Percentiles rank a stretch among this genome's conserved stretches.
These are phyloP conservation scores for Spathaspora girioi DNA, from an alignment of 805 yeast genomes.

Conservation along the genomic window DNA sequence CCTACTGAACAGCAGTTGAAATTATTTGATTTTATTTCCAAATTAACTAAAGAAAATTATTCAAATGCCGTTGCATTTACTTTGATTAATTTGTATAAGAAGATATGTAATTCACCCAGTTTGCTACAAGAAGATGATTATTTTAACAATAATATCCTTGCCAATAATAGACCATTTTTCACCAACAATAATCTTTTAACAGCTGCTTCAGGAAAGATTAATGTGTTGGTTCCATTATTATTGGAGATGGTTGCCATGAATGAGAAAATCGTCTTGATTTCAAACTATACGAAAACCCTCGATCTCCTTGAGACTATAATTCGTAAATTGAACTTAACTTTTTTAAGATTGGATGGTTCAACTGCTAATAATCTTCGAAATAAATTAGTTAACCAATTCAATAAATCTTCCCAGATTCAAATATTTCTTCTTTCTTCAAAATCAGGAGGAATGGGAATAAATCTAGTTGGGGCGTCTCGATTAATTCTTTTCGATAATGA, in stretches of 20 bases:
- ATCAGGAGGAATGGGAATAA: conserved; percentile 92
- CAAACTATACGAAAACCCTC: conserved; percentile 83
- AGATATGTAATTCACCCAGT: conserved; percentile 80
- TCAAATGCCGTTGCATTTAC: conserved; percentile 47
- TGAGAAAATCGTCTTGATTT: conserved; percentile 82
- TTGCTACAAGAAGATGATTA: conserved; percentile 49
- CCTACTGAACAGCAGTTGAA: conserved; percentile 63
- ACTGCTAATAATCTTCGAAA: conserved; percentile 69
- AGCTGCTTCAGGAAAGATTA: conserved; percentile 59
- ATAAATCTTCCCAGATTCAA: conserved; percentile 37
- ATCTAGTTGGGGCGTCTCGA: conserved; percentile 86
- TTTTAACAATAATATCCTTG: conserved; percentile 18
- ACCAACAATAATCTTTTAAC: not conserved
- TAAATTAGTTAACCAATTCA: conserved; percentile 64
- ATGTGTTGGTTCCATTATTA: conserved; percentile 54
- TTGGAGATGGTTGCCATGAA: conserved; percentile 43
- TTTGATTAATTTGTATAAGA: conserved; percentile 70
- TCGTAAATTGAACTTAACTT: conserved; percentile 45
- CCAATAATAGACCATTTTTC: not conserved
- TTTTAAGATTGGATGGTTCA: conserved; percentile 76
- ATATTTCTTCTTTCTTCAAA: conserved; percentile 81
- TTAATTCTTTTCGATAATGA: conserved; percentile 86
- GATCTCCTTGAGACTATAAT: conserved; percentile 67
- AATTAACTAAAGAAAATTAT: conserved; percentile 27
- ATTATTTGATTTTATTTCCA: conserved; percentile 41